phyloP scores from a whole-genome alignment of 805 yeast genomes.

The Nakazawaea peltata region DNA sequence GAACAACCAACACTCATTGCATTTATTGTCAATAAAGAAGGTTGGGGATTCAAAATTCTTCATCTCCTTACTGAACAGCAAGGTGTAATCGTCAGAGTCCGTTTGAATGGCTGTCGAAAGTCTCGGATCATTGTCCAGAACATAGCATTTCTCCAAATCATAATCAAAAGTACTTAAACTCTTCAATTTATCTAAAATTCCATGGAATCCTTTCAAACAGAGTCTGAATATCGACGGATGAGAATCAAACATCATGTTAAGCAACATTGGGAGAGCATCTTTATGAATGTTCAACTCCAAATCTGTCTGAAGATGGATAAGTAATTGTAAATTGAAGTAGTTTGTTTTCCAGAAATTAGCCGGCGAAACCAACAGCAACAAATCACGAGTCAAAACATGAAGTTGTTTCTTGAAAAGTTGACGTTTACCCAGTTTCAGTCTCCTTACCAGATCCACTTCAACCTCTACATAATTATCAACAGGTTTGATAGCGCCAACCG shows the following conservation, averaged over 20 bases:
- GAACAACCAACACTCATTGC: constrained; percentile 60
- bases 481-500: constrained; percentile 45
- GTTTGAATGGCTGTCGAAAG: constrained; percentile 38
- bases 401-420: constrained; percentile 31
- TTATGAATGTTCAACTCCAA: constrained; percentile 37
- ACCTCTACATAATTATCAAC: constrained; percentile 49
- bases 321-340: constrained; percentile 24
- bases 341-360: constrained; percentile 27
- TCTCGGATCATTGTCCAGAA: constrained; percentile 24
- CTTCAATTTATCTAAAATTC: constrained; percentile 38
- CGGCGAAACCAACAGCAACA: neutral
- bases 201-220: constrained; percentile 52
- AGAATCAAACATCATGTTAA: constrained; percentile 40
- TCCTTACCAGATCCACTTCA: constrained; percentile 49
- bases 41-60: constrained; percentile 34
- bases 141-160: constrained; percentile 34
- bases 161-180: constrained; percentile 39
- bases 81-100: constrained; percentile 26
- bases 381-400: constrained; percentile 12
- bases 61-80: constrained; percentile 44
- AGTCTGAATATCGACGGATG: constrained; percentile 63
- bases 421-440: constrained; percentile 59
- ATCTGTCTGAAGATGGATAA: constrained; percentile 45
- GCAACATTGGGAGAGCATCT: constrained; percentile 33
- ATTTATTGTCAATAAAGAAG: constrained; percentile 50